Conservation (phyloP, 2,329 filamentous ascomycete species). For the Paecilomyces dactylethromorphus region DNA sequence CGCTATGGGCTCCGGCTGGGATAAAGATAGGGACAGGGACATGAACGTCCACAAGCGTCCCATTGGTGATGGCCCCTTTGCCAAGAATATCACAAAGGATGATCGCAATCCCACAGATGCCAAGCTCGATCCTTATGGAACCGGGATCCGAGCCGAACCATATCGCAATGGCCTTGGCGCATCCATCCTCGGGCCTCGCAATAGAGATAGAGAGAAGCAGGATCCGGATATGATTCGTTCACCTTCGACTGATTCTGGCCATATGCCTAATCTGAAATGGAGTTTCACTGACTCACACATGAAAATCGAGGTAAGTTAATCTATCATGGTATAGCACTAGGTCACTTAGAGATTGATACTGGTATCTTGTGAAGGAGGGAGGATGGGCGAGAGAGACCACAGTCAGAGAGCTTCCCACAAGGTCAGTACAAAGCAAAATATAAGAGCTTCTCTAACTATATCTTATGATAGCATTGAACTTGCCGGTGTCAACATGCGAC, state of each 20-base stretch:
- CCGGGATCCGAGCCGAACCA: slow-evolving; percentile 59
- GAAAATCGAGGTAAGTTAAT: slow-evolving; percentile 51
- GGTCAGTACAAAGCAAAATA: neutral
- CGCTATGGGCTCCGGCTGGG: neutral
- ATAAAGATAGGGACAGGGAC: neutral
- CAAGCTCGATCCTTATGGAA: slow-evolving; percentile 54
- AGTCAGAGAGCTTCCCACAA: slow-evolving; percentile 24
- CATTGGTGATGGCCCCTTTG: neutral
- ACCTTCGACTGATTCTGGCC: slow-evolving; percentile 66
- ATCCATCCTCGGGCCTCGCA: slow-evolving; percentile 63
- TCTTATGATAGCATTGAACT: slow-evolving; percentile 51
- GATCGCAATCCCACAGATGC: slow-evolving; percentile 56
- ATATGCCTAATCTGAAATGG: slow-evolving; percentile 67
- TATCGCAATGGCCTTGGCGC: slow-evolving; percentile 59
- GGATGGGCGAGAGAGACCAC: slow-evolving; percentile 69
- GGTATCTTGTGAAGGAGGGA: slow-evolving; percentile 50
- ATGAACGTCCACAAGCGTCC: neutral
- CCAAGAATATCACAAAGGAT: neutral
- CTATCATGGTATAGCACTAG: slow-evolving; percentile 1
- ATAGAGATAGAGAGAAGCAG: slow-evolving; percentile 60
- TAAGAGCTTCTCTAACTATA: neutral
- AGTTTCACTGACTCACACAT: slow-evolving; percentile 60
- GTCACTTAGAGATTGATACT: neutral
- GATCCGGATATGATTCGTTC: slow-evolving; percentile 66
- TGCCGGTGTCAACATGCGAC: slow-evolving; percentile 71